Base-by-base conservation (phyloP, 176 grass and related monocot species). In the Metroxylon sagu region DNA sequence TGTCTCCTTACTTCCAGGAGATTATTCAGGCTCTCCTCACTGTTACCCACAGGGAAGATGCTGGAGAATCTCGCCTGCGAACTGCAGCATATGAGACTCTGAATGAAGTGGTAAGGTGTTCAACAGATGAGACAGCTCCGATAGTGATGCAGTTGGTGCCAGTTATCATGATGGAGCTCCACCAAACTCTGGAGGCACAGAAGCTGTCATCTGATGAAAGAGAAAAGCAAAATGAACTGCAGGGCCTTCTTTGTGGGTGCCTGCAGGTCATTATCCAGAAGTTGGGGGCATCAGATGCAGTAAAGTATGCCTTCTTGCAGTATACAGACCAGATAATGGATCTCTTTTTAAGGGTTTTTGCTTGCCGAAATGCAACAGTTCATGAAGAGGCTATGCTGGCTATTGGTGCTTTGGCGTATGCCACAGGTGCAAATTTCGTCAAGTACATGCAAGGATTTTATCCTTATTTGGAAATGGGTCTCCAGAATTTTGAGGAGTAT, bases 261-360 rank as follows among this genome's bases (percentile, higher is more conserved):
- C 50, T 65, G 62, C 62, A 65, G 62, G 62, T 65, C 16, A 65
- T 65, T 23, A 65, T 65, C 62, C 62, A 65, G 62, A 65, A 65
- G 62, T 51, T 65, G 62, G 62, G 39, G 26, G 48, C 62, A 65
- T 65, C 62, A 17, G 62, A 65, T 43, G 12, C 19, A 51, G 51
- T 48, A 8, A 65, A 65, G 25, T 65, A 65, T 65, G 62, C 62
- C 17, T 65, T 65, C 51, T 51, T 52, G 62, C 62, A 65, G 48
- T 65, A 65, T 52, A 23, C 62, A n/a, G 62, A 65, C 19, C 62
- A 65, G 62, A 51, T 65, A n/a, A 65, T 65, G 62, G 62, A 65
- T 26, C 49, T 52, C 49, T 65, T 65, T 52, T 25, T 65, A 23
- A 50, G 21, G 16, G 62, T 65, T 25, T 52, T 65, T 51, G 62